phyloP scores from a whole-genome alignment of 2,329 filamentous ascomycete genomes.

The Verticillium isaacii region DNA sequence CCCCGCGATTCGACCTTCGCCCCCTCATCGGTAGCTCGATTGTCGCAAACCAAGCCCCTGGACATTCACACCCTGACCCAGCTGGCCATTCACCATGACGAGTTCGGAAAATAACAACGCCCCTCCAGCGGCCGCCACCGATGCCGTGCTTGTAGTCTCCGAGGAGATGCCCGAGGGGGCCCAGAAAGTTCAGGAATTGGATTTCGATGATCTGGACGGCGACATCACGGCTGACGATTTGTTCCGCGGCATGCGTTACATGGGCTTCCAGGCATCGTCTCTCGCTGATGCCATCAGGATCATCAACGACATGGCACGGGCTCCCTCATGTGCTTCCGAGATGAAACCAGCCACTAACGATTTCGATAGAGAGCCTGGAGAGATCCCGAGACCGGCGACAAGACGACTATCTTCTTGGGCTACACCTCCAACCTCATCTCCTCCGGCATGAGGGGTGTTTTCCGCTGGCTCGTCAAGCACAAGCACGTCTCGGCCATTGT shows the following conservation, averaged over 20 bases:
- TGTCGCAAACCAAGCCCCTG: neutral
- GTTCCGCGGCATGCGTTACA: slow-evolving; percentile 73
- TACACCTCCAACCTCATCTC: slow-evolving; percentile 98
- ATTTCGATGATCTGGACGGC: slow-evolving; percentile 78
- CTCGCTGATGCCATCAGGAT: slow-evolving; percentile 85
- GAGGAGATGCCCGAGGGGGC: slow-evolving; percentile 73
- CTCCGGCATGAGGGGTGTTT: slow-evolving; percentile 83
- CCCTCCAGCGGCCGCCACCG: slow-evolving; percentile 60
- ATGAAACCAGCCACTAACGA: slow-evolving; percentile 14
- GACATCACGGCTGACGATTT: slow-evolving; percentile 84
- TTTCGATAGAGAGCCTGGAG: slow-evolving; percentile 62
- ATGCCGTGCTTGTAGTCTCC: slow-evolving; percentile 82
- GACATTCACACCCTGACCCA: neutral
- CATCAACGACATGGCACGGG: slow-evolving; percentile 85
- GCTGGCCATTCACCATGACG: neutral
- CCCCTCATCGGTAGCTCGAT: neutral
- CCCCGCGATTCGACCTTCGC: too few species aligned
- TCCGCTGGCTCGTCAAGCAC: slow-evolving; percentile 91
- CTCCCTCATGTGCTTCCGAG: neutral
- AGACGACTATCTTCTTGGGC: slow-evolving; percentile 91
- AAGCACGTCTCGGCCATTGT: slow-evolving; percentile 90
- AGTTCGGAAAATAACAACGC: slow-evolving; percentile 20
- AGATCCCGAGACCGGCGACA: slow-evolving; percentile 71
- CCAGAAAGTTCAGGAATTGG: slow-evolving; percentile 82
- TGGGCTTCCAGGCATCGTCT: slow-evolving; percentile 70